A percentile compares a stretch with the other conserved stretches of the same genome.
These are phyloP conservation scores for Aspergillus hancockii DNA, from an alignment of 495 filamentous ascomycete species.

Conservation along the genomic window DNA sequence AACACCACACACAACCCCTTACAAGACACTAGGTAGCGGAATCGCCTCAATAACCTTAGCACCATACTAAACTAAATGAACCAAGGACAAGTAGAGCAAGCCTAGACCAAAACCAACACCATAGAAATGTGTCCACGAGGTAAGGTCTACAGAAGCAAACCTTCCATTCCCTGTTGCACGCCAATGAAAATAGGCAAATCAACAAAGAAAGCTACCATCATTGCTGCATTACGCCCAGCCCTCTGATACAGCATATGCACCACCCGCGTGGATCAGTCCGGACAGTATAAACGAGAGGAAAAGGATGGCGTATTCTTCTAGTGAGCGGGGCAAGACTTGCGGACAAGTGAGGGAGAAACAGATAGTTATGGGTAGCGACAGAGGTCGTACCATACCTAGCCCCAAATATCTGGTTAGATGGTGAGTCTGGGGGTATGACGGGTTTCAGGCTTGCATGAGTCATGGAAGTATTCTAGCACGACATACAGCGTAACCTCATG, in stretches of 20 bases:
- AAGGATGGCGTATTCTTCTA: conserved; percentile 11
- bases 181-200: conserved; percentile 18
- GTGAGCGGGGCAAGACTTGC: neutral
- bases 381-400: conserved; percentile 25
- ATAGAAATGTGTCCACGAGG: neutral
- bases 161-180: conserved; percentile 12
- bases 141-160: conserved; percentile 1
- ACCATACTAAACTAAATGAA: no score
- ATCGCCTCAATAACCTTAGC: no score
- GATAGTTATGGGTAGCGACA: conserved; percentile 20
- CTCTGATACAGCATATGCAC: conserved; percentile 18
- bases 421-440: no score
- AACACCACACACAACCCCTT: no score
- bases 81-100: no score
- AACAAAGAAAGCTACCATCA: conserved; percentile 27
- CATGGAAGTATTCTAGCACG: no score
- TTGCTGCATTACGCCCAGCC: conserved; percentile 7
- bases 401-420: conserved; percentile 21
- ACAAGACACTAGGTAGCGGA: no score
- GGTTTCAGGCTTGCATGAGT: no score
- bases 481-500: no score
- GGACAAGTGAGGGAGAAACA: conserved; percentile 9
- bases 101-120: conserved; percentile 59
- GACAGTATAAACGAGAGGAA: conserved; percentile 19
- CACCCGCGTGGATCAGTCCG: conserved; percentile 14